Base-by-base conservation (phyloP, 2,329 filamentous ascomycete genomes). In the Hymenoscyphus linearis region DNA sequence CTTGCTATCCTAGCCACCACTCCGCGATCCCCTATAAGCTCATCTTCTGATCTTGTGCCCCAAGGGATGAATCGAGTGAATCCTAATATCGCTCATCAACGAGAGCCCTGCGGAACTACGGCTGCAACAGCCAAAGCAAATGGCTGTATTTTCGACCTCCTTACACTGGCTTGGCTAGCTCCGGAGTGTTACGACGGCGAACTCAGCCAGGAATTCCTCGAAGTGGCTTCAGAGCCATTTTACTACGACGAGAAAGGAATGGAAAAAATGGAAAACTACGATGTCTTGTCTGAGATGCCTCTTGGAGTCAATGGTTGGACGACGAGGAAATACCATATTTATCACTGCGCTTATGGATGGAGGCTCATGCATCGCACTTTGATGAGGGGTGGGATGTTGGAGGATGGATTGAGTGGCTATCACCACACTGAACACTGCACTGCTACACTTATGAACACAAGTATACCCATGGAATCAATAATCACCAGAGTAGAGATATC, bases 271-370 rank as follows among this genome's bases (percentile, higher is more conserved):
- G 18, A 56, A 22, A 26, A 26, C 35, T 56, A 56, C 25, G 35
- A 22, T 14, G 35, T 16, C 26, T 34, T 56, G 16, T 56, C 54
- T 22, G 54, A 40, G 25, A 26, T 56, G 5, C n/a, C 54, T 12
- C 12, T 26, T 26, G 26, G 18, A 31, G 14, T 26, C 10, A 37
- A 22, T 12, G 18, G n/a, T 31, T 55, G 31, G 25, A 56, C 54
- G 18, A 56, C 54, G 31, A 56, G 54, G n/a, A 56, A 16, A 56
- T 56, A 56, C n/a, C 54, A 56, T 37, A 56, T 56, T 22, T 56
- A 36, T 22, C 54, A 56, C 31, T 56, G 54, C 31, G 35, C 18
- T n/a, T 56, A 56, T 36, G 54, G 54, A 26, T 56, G 54, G 54
- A 14, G 54, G 54, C 16, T 37, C 13, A 56, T 56, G 31, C 54